Percentiles rank a stretch among this genome's conserved stretches.
Evolutionary conservation across 2,329 filamentous ascomycete genomes (phyloP).

Genomic region (Phyllosticta ampelicida): DNA sequence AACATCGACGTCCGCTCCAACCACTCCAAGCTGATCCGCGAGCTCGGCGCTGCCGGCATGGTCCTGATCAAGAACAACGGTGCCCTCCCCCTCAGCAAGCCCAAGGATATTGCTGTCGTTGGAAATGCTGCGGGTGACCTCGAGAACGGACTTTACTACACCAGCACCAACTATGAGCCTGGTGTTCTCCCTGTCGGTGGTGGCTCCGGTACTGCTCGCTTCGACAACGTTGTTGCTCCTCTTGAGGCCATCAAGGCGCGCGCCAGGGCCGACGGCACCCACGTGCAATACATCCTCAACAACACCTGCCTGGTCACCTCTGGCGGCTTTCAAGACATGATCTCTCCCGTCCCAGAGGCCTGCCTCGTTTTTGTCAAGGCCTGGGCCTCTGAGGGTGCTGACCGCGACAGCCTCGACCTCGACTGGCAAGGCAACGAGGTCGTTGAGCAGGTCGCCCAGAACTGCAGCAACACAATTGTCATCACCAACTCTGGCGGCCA

Average conservation of each 20-base stretch:
- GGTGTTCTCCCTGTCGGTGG: constrained; percentile 36
- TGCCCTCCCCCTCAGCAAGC: constrained; percentile 43
- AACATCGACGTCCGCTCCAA: constrained; percentile 22
- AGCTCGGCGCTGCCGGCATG: constrained; percentile 31
- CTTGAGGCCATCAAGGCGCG: constrained; percentile 32
- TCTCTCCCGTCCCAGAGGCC: constrained; percentile 31
- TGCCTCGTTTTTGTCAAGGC: constrained; percentile 50
- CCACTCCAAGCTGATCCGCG: constrained; percentile 27
- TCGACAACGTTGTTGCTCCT: constrained; percentile 29
- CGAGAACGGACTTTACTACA: constrained; percentile 40
- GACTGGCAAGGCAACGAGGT: constrained; percentile 29
- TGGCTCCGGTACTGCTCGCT: constrained; percentile 30
- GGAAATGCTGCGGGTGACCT: constrained; percentile 38
- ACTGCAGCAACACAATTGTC: constrained; percentile 43
- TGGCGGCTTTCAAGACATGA: constrained; percentile 14
- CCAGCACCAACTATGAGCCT: constrained; percentile 19
- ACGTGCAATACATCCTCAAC: constrained; percentile 9
- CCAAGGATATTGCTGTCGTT: constrained; percentile 38
- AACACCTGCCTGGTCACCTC: constrained; percentile 4
- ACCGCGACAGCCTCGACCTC: constrained; percentile 28
- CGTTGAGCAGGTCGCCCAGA: constrained; percentile 27
- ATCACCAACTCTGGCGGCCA: constrained; percentile 35
- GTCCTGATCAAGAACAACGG: constrained; percentile 42
- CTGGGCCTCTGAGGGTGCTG: constrained; percentile 35
- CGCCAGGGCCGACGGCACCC: not conserved